Evolutionary conservation across 2,329 filamentous ascomycete genomes (phyloP), one percentile per base, ranked within the genome.

Genomic region (Cryphonectria radicalis): DNA sequence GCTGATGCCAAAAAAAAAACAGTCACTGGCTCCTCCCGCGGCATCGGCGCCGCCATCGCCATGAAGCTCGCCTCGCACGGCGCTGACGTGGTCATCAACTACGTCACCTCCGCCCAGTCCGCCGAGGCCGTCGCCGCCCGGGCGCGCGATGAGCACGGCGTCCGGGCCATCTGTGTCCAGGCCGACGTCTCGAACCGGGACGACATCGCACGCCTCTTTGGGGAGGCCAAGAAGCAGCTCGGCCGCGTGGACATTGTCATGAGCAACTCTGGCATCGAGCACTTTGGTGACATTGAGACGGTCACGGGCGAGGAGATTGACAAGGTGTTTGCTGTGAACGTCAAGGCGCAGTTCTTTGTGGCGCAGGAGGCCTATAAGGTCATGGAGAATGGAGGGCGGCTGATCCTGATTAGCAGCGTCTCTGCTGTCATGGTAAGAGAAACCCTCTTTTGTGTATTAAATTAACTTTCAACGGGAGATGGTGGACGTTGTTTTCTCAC

Each of bases 221-320:
- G 72, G 14, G 67, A 73, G 0, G 71, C 77, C 1, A 75, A 74
- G 35, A 62, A 73, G 11, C 66, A 75, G 65, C 62, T 74, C 28
- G 77, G 77, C 6, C 74, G 74, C 14, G 73, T 79, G 37, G 75
- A 78, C 70, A 70, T 77, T 17, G 75, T 78, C 1, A 76, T 78
- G 74, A 76, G 75, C 57, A 78, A 78, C 74, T 76, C 76, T 7
- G 77, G 77, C 11, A 74, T 74, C 37, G 72, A 74, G 40, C 68
- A 69, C 55, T 74, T 75, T 59, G 67, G 72, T 14, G n/a, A 64
- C 13, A 59, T 73, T n/a, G 72, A 69, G 13, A 57, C 65, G 14
- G 68, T 71, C 43, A 62, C 55, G 14, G 70, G 69, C 28, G 74
- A 72, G n/a, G 63, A 70, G 14, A 71, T 75, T 40, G 72, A 74